Percentiles rank a stretch among this genome's conserved stretches.
phyloP scores from a whole-genome alignment of 495 filamentous ascomycete species.

The Podospora comata region DNA sequence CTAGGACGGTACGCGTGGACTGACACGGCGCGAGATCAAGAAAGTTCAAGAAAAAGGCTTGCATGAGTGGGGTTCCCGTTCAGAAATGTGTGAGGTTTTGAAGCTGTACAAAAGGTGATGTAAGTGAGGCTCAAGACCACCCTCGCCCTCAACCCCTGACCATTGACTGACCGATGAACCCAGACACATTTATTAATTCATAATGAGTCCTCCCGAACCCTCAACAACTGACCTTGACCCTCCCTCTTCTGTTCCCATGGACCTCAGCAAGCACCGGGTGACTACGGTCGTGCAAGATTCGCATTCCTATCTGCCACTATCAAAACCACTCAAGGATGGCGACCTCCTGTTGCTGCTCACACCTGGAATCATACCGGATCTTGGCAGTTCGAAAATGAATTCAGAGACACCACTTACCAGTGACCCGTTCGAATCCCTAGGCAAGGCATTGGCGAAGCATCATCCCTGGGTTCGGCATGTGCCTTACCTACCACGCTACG shows the following conservation, averaged over 20 bases:
- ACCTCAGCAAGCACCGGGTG: constrained; percentile 7
- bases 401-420: constrained; percentile 22
- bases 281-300: constrained; percentile 33
- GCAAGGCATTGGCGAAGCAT: constrained; percentile 50
- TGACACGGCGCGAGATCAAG: constrained; percentile 6
- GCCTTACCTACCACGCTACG: constrained; percentile 55
- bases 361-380: constrained; percentile 50
- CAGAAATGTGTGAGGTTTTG: constrained; percentile 5
- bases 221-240: neutral
- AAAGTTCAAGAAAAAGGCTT: neutral
- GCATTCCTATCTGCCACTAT: constrained; percentile 42
- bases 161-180: neutral
- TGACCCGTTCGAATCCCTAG: constrained; percentile 61
- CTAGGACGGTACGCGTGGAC: constrained; percentile 9
- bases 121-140: constrained; percentile 12
- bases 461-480: constrained; percentile 59
- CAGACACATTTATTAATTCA: neutral
- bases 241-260: neutral
- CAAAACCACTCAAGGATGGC: constrained; percentile 38
- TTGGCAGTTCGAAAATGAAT: constrained; percentile 21
- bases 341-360: constrained; percentile 59
- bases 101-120: constrained; percentile 1
- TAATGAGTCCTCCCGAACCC: neutral
- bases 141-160: neutral
- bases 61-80: neutral